phyloP scores from a whole-genome alignment of 2,329 filamentous ascomycete species.

The Paradendryphiella salina region DNA sequence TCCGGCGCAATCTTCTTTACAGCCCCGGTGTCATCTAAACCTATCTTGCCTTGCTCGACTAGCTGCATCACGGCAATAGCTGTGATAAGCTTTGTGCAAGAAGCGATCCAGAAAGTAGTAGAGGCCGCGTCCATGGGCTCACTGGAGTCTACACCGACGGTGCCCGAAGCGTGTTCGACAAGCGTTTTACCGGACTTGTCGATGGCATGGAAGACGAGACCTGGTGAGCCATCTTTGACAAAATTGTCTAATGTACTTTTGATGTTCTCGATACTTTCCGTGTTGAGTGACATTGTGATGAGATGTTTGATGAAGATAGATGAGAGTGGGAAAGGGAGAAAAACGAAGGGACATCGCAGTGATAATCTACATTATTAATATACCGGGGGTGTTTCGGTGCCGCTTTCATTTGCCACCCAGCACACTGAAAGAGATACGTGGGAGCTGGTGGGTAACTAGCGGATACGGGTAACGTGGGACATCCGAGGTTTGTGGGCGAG shows the following conservation, averaged over 20 bases:
- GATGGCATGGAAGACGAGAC: conserved; percentile 52
- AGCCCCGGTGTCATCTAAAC: conserved; percentile 41
- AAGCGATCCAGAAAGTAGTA: conserved; percentile 62
- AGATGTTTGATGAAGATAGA: background rate
- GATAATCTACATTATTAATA: too few relatives aligned
- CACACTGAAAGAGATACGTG: too few relatives aligned
- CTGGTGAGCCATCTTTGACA: conserved; percentile 45
- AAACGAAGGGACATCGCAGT: background rate
- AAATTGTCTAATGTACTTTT: conserved; percentile 44
- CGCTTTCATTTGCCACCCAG: too few relatives aligned
- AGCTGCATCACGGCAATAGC: conserved; percentile 42
- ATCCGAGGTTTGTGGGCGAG: too few relatives aligned
- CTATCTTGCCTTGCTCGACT: conserved; percentile 44
- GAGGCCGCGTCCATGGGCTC: conserved; percentile 61
- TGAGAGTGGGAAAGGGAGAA: background rate
- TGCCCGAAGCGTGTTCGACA: conserved; percentile 50
- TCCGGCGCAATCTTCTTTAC: conserved; percentile 42
- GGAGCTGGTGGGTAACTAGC: too few relatives aligned
- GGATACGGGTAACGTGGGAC: too few relatives aligned
- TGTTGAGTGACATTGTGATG: conserved; percentile 37
- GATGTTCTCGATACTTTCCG: conserved; percentile 38
- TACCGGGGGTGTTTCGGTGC: background rate
- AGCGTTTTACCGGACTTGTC: conserved; percentile 51
- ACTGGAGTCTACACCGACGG: conserved; percentile 43
- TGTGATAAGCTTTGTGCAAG: conserved; percentile 52